Conservation (phyloP, 2,329 filamentous ascomycete genomes). For the Tolypocladium guangdongense region DNA sequence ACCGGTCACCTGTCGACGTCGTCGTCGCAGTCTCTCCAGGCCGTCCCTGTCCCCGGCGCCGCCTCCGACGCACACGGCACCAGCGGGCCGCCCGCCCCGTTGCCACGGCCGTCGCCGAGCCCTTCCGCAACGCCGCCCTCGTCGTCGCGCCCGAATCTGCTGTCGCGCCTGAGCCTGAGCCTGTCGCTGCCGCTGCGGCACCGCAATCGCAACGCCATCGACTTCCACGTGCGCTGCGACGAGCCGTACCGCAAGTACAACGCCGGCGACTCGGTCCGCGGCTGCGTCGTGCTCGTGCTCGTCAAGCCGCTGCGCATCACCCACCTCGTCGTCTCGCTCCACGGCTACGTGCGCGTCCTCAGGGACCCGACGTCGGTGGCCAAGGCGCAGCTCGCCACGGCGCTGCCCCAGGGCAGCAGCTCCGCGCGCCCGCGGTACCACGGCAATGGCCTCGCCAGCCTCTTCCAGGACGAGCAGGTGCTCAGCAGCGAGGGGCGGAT, state of each 20-base stretch:
- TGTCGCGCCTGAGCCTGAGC: slow-evolving; percentile 42
- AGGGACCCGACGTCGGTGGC: slow-evolving; percentile 53
- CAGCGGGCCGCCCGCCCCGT: slow-evolving; percentile 10
- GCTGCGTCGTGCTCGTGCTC: slow-evolving; percentile 61
- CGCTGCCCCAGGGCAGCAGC: slow-evolving; percentile 26
- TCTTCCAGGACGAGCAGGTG: slow-evolving; percentile 75
- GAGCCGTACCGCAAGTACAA: slow-evolving; percentile 69
- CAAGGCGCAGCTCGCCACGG: slow-evolving; percentile 35
- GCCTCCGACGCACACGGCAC: slow-evolving; percentile 11
- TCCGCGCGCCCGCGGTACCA: slow-evolving; percentile 44
- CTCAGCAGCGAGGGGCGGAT: slow-evolving; percentile 69
- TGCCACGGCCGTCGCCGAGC: slow-evolving; percentile 15
- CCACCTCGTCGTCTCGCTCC: slow-evolving; percentile 66
- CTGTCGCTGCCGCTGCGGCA: slow-evolving; percentile 38
- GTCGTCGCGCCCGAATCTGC: slow-evolving; percentile 25
- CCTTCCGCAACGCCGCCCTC: slow-evolving; percentile 12
- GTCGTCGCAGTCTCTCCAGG: slow-evolving; percentile 7
- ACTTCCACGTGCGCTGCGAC: slow-evolving; percentile 67
- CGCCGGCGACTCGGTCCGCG: slow-evolving; percentile 64
- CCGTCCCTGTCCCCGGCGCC: slow-evolving; percentile 16
- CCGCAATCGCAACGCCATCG: slow-evolving; percentile 54
- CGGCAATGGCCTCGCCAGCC: slow-evolving; percentile 66
- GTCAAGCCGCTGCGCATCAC: slow-evolving; percentile 68
- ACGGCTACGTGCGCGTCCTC: slow-evolving; percentile 71
- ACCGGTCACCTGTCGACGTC: slow-evolving; percentile 10